Evolutionary conservation across 2,329 filamentous ascomycete species (phyloP), one percentile per base, ranked within the genome.

Genomic region (Trichoderma sp.): DNA sequence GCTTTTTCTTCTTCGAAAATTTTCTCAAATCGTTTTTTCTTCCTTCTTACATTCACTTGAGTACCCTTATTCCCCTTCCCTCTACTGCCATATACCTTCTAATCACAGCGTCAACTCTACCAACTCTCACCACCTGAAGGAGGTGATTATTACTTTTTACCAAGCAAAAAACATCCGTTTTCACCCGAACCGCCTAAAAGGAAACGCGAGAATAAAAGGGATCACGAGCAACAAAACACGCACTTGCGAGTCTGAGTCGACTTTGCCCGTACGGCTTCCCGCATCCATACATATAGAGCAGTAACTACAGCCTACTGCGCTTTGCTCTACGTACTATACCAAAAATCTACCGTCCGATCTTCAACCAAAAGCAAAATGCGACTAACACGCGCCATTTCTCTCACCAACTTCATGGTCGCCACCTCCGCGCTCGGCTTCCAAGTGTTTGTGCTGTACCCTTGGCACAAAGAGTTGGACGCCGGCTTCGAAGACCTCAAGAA

Each of bases 321-420:
- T 11, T 49, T 21, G 10, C 35, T 29, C 14, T n/a, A 52, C 16
- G 14, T 6, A 24, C 62, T n/a, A 33, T 27, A 57, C 52, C 19
- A 57, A 56, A 10, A 49, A 2, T 49, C n/a, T 49, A 21, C 21
- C 47, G 24, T 24, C 10, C 10, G n/a, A 3, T 24, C 10, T 3
- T 24, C 5, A 3, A 21, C n/a, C 10, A 21, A 49, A 49, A 49
- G 11, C 47, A 21, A 21, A 0, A 65, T 65, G 62, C 55, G 37
- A 29, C 19, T 65, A 4, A 65, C 62, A n/a, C 62, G 62, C 52
- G 62, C 35, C 35, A 65, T 65, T 33, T 65, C 62, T 24, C 35
- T 65, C 52, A 65, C 62, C 62, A 65, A 65, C 35, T 65, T 65
- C 19, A 65, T 65, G 62, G 62, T 65, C 62, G 62, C 62, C 19